phyloP scores from a whole-genome alignment of 1,139 yeast species.

The Starmera stellimalicola region DNA sequence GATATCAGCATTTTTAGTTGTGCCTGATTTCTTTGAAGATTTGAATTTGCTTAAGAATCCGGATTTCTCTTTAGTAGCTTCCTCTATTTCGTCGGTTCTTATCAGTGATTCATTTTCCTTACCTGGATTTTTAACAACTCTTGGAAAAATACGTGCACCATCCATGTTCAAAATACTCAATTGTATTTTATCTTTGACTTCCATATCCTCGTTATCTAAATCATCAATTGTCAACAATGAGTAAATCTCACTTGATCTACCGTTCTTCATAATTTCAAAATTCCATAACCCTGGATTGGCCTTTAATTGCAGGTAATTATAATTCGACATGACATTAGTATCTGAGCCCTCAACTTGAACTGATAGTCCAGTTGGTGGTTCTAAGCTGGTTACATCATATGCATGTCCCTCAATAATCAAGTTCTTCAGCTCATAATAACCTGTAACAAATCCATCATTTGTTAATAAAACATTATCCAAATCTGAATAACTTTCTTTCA shows the following conservation, averaged over 20 bases:
- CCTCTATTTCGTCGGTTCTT: background rate
- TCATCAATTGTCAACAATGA: slow-evolving; percentile 30
- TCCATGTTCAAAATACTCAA: slow-evolving; percentile 30
- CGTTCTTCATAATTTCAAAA: slow-evolving; percentile 31
- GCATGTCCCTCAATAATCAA: slow-evolving; percentile 69
- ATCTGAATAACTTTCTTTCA: slow-evolving; percentile 42
- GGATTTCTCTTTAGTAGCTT: background rate
- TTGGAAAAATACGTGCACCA: slow-evolving; percentile 40
- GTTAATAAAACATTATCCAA: slow-evolving; percentile 47
- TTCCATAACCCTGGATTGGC: slow-evolving; percentile 63
- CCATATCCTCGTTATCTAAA: background rate
- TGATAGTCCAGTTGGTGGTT: slow-evolving; percentile 43
- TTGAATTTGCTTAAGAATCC: slow-evolving; percentile 11
- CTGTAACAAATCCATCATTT: slow-evolving; percentile 28
- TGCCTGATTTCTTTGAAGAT: background rate
- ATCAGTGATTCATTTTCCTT: slow-evolving; percentile 29
- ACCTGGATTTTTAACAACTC: slow-evolving; percentile 34
- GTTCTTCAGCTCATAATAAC: slow-evolving; percentile 37
- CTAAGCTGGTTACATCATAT: slow-evolving; percentile 12
- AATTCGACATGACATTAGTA: slow-evolving; percentile 60
- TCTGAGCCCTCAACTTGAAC: slow-evolving; percentile 39
- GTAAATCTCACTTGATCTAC: slow-evolving; percentile 32
- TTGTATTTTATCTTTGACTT: slow-evolving; percentile 10
- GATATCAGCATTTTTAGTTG: slow-evolving; percentile 42
- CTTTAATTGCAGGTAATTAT: slow-evolving; percentile 70